These are phyloP conservation scores for Isatis tinctoria DNA, from an alignment of 345 rosid species.

Conservation along the genomic window DNA sequence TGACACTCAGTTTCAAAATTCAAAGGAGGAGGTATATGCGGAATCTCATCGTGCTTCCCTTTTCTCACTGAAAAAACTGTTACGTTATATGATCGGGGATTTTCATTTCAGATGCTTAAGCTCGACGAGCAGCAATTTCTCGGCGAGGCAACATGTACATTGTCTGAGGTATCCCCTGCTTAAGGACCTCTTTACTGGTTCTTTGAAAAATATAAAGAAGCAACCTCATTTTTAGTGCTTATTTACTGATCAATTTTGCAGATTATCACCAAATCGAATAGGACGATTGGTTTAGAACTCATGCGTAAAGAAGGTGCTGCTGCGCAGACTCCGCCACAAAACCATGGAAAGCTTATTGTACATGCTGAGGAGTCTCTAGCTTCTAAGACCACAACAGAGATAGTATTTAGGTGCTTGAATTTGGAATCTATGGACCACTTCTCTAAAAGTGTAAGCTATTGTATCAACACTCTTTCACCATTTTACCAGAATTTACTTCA, in stretches of 20 bases:
- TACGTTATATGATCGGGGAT: neutral
- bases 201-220: too few relatives aligned
- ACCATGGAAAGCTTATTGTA: conserved; percentile 59
- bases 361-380: conserved; percentile 83
- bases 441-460: conserved; percentile 70
- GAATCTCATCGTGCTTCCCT: neutral
- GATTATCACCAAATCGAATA: conserved; percentile 61
- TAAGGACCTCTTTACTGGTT: neutral
- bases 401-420: conserved; percentile 67
- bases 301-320: conserved; percentile 46
- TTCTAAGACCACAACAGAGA: conserved; percentile 68
- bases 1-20: conserved; percentile 69
- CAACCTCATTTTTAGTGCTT: too few relatives aligned
- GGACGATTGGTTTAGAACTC: conserved; percentile 53
- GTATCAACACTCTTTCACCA: conserved; percentile 8
- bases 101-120: conserved; percentile 48
- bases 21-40: conserved; percentile 59
- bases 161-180: conserved; percentile 45
- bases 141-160: conserved; percentile 71
- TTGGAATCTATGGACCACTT: conserved; percentile 78
- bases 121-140: conserved; percentile 69
- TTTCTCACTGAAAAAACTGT: neutral
- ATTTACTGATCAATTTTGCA: conserved; percentile 28
- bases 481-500: neutral
- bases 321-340: conserved; percentile 34